Evolutionary conservation across 306 rosid genomes (phyloP).

Genomic region (Dalbergia cultrata): DNA sequence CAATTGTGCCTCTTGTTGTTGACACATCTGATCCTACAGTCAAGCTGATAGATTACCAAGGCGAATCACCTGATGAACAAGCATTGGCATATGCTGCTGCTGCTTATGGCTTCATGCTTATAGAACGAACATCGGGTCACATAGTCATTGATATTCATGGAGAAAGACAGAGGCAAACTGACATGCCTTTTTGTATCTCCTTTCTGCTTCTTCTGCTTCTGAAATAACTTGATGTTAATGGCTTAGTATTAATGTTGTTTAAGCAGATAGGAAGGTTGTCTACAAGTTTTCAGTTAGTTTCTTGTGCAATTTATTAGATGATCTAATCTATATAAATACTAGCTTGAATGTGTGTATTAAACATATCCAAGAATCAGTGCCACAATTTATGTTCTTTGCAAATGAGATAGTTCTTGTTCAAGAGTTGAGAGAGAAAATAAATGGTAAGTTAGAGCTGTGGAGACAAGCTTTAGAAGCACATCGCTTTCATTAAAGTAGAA

Average conservation of each 20-base stretch:
- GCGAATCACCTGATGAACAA: conserved; percentile 99
- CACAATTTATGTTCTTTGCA: too few relatives aligned
- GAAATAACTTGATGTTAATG: conserved; percentile 2
- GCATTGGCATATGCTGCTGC: conserved; percentile 95
- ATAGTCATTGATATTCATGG: conserved; percentile 88
- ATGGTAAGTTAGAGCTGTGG: background rate
- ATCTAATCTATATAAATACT: background rate
- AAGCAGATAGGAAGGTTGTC: conserved; percentile 10
- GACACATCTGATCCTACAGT: conserved; percentile 74
- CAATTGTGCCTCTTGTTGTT: conserved; percentile 86
- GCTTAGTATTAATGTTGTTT: conserved; percentile 15
- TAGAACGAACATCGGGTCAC: conserved; percentile 95
- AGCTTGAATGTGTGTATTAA: background rate
- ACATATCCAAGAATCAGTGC: too few relatives aligned
- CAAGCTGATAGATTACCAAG: conserved; percentile 92
- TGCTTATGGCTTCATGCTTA: conserved; percentile 85
- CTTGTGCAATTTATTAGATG: background rate
- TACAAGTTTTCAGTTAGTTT: conserved; percentile 31
- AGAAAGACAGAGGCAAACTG: conserved; percentile 67
- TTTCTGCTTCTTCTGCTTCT: conserved; percentile 30
- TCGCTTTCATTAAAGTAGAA: background rate
- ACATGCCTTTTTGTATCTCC: conserved; percentile 26
- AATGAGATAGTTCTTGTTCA: background rate
- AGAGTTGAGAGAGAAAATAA: background rate
- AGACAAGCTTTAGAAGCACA: background rate